Percentiles rank a stretch among this genome's conserved stretches.
Conservation (phyloP, 164 flowering plant genomes). For the Stephania yunnanensis region DNA sequence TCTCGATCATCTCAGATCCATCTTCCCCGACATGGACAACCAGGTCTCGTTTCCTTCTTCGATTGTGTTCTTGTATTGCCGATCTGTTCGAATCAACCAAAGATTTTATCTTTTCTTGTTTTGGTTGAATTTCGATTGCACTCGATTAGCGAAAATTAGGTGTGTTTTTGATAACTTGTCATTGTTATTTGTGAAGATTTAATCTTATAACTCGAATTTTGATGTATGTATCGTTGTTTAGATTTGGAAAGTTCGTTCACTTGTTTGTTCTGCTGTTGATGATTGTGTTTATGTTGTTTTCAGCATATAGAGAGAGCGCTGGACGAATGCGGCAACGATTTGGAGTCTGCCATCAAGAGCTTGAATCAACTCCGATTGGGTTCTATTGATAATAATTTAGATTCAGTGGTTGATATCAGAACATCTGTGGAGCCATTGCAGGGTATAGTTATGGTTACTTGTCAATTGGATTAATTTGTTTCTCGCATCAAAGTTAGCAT, state of each 20-base stretch:
- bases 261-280: not conserved
- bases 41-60: not conserved
- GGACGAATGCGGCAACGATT: slow-evolving; percentile 57
- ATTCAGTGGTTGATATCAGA: slow-evolving; percentile 12
- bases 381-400: slow-evolving; percentile 24
- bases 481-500: not conserved
- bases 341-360: slow-evolving; percentile 70
- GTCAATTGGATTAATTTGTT: not conserved
- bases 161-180: no score
- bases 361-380: slow-evolving; percentile 57
- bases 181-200: no score
- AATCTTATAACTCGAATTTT: not conserved
- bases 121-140: not conserved
- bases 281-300: not conserved
- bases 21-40: slow-evolving; percentile 11
- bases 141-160: not conserved
- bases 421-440: slow-evolving; percentile 23
- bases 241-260: not conserved
- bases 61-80: no score
- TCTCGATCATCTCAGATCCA: slow-evolving; percentile 7
- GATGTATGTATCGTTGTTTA: not conserved
- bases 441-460: slow-evolving; percentile 26
- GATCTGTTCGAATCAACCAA: not conserved
- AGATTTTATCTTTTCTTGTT: no score
- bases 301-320: slow-evolving; percentile 75